Base-by-base conservation (phyloP, 495 filamentous ascomycete species). In the Penicillium lagena region DNA sequence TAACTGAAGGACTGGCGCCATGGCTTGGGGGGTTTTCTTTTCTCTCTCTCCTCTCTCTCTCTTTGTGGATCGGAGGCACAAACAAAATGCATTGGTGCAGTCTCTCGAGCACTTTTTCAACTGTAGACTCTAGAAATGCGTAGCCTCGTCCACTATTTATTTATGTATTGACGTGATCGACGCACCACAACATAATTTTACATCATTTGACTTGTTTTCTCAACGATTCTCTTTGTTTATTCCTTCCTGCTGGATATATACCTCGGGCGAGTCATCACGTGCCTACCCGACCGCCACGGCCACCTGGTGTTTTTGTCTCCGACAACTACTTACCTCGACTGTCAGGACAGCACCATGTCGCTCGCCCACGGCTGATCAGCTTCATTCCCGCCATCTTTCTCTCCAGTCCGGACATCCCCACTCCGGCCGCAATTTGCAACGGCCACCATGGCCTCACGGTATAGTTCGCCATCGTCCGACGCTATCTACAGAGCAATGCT, bases 361-460 rank as follows among this genome's bases (percentile, higher is more conserved):
- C 31, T 34, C 13, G 12, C 15, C 7, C 9, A 12, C 38, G 7
- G 17, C 15, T 49, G 29, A 49, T 34, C 31, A 35, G 12, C 4
- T 15, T 7, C 29, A 46, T 15, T 42, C 12, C 12, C n/a, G 47
- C 14, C 17, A 3, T 12, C 12, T 14, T 7, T 15, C 14, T 31
- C 15, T 30, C 13, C n/a, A 34, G n/a, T 9, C 38, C 4, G 6
- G 39, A 37, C 43, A 42, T 40, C 49, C 43, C 43, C 39, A 37
- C 30, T 32, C 30, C 17, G 33, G 38, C 37, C 36, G 35, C 36
- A 13, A 13, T 3, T 34, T 9, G 12, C 9, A 30, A 43, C 36
- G 15, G 42, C 37, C 34, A 32, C 36, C 32, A 63, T 63, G 59
- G 49, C 59, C 50, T 63, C 59, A 58, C 59, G 59, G 59, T 63